A percentile compares a stretch with the other conserved stretches of the same genome.
phyloP scores from a whole-genome alignment of 352 stramenopile species.

The Pseudoperonospora humuli region DNA sequence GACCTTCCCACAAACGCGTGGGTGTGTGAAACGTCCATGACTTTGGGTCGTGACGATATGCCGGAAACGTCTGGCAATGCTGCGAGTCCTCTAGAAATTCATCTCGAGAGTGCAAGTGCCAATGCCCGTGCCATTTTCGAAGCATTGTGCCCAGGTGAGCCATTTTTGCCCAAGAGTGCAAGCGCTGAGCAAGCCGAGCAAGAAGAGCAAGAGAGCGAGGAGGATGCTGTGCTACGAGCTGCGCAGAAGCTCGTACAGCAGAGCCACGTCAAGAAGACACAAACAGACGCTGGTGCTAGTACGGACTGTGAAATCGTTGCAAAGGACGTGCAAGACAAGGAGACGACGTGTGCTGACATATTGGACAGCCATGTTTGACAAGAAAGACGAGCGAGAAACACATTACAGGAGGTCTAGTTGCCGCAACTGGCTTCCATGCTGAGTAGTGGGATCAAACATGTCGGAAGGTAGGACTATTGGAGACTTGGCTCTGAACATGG shows the following conservation, averaged over 20 bases:
- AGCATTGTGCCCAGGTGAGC: slow-evolving; percentile 36
- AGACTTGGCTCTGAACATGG: slow-evolving; percentile 5
- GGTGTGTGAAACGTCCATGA: slow-evolving; percentile 39
- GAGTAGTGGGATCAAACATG: neutral
- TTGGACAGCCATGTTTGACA: no score
- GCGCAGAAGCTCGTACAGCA: slow-evolving; percentile 31
- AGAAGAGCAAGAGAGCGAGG: slow-evolving; percentile 51
- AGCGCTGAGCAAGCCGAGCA: slow-evolving; percentile 13
- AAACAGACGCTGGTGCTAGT: neutral
- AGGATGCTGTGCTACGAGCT: slow-evolving; percentile 51
- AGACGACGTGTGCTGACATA: no score
- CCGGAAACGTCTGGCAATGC: neutral
- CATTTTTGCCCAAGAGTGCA: slow-evolving; percentile 17
- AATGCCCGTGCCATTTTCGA: slow-evolving; percentile 35
- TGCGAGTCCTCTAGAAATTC: slow-evolving; percentile 41
- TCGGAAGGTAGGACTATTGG: slow-evolving; percentile 3
- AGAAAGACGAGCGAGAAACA: no score
- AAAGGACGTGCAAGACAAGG: no score
- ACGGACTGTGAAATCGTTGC: neutral
- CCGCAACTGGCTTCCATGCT: no score
- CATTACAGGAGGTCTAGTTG: no score
- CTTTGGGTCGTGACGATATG: neutral
- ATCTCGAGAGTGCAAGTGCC: slow-evolving; percentile 48
- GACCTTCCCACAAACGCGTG: slow-evolving; percentile 41
- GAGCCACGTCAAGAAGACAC: neutral